phyloP scores from a whole-genome alignment of 768 basidiomycete species.

The Suillus decipiens region DNA sequence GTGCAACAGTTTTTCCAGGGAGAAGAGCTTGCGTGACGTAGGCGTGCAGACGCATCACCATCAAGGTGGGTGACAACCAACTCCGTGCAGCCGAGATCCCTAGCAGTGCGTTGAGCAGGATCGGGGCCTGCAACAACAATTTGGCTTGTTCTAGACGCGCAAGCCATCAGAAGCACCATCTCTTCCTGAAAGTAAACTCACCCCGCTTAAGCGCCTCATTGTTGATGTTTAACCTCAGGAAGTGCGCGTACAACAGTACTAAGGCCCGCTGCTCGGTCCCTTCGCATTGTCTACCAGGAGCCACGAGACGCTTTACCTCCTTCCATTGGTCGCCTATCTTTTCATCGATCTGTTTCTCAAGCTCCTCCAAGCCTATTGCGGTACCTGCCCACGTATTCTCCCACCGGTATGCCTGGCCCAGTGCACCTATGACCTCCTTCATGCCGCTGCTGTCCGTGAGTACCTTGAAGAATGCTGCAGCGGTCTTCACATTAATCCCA shows the following conservation, averaged over 20 bases:
- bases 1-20: conserved; percentile 47
- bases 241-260: conserved; percentile 80
- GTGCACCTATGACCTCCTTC: conserved; percentile 67
- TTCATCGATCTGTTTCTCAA: conserved; percentile 54
- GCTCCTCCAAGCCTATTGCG: conserved; percentile 42
- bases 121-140: conserved; percentile 71
- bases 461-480: conserved; percentile 84
- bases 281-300: conserved; percentile 32
- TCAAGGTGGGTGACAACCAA: conserved; percentile 82
- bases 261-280: conserved; percentile 56
- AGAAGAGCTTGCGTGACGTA: conserved; percentile 82
- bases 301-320: conserved; percentile 45
- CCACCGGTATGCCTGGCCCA: conserved; percentile 67
- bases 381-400: conserved; percentile 43
- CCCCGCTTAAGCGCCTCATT: conserved; percentile 61
- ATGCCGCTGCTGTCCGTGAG: conserved; percentile 80
- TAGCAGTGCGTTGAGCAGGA: conserved; percentile 76
- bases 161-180: not conserved
- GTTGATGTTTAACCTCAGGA: conserved; percentile 64
- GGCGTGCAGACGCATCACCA: conserved; percentile 80
- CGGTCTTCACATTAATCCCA: conserved; percentile 78
- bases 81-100: conserved; percentile 83
- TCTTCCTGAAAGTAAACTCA: conserved; percentile 36
- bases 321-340: conserved; percentile 57
- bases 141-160: conserved; percentile 62